A percentile compares a stretch with the other conserved stretches of the same genome.
Conservation (phyloP, 148 eudicot genomes). For the Arctostaphylos glauca region DNA sequence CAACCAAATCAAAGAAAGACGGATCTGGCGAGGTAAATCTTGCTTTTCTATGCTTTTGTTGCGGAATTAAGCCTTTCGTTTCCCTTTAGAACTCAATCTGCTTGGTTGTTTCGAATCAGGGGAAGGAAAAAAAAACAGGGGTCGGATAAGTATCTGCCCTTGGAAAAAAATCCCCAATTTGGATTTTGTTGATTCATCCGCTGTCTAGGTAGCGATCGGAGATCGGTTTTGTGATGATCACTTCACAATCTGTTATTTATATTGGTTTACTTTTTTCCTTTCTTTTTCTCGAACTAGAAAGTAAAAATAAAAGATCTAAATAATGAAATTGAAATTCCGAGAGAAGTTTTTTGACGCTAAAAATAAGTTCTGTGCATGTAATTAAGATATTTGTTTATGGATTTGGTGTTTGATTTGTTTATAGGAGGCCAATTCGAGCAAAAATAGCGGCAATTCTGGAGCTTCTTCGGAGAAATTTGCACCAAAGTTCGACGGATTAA, state of each 20-base stretch:
- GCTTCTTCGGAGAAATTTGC: conserved; percentile 15
- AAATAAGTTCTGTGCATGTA: not conserved
- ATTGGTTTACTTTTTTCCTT: too few species aligned
- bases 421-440: not conserved
- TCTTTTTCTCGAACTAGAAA: too few species aligned
- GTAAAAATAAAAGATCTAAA: too few species aligned
- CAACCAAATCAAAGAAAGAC: not conserved
- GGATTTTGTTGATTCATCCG: not conserved
- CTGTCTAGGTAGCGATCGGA: not conserved
- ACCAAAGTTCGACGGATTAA: conserved; percentile 18
- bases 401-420: not conserved
- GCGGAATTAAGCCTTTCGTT: too few species aligned
- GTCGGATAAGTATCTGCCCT: too few species aligned
- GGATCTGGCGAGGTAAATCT: conserved; percentile 10
- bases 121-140: too few species aligned
- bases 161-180: too few species aligned
- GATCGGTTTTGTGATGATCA: not conserved
- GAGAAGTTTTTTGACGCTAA: too few species aligned
- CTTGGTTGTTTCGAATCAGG: too few species aligned
- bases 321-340: too few species aligned
- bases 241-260: not conserved
- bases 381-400: not conserved
- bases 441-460: not conserved
- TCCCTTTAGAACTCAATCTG: too few species aligned
- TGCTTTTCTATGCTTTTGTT: not conserved